Conservation (phyloP, 2,329 filamentous ascomycete species). For the Sordariomycetes sp. region DNA sequence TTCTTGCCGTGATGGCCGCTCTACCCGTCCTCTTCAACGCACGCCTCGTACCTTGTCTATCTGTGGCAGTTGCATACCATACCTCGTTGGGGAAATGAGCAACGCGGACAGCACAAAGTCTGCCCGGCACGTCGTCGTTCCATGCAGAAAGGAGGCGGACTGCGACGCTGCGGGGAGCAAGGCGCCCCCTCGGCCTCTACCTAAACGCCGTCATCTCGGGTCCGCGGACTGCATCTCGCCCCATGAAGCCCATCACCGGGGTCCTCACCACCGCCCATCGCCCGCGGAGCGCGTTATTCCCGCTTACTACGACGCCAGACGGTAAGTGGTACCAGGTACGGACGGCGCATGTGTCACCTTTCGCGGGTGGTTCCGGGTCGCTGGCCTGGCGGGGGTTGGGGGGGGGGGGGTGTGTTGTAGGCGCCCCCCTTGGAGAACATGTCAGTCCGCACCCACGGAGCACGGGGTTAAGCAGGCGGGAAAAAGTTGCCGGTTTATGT, state of each 20-base stretch:
- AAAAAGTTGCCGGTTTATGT: slow-evolving; percentile 3
- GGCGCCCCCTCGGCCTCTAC: not conserved
- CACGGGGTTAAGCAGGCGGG: slow-evolving; percentile 3
- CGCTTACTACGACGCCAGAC: not conserved
- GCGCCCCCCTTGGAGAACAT: not conserved
- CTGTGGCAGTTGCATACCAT: too few species aligned
- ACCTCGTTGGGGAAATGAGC: too few species aligned
- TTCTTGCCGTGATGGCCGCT: too few species aligned
- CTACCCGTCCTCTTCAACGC: too few species aligned
- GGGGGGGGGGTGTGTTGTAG: too few species aligned
- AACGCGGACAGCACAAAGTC: not conserved
- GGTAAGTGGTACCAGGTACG: not conserved
- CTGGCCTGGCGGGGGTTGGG: not conserved
- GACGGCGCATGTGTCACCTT: not conserved
- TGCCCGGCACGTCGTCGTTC: not conserved
- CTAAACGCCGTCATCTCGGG: not conserved
- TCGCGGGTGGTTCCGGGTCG: slow-evolving; percentile 3
- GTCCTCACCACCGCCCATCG: too few species aligned
- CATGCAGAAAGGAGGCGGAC: not conserved
- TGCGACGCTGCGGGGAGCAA: not conserved
- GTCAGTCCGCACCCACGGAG: not conserved
- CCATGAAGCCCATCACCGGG: not conserved
- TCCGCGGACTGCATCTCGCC: not conserved
- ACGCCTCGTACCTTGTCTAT: too few species aligned
- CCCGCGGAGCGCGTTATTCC: not conserved